phyloP scores from a whole-genome alignment of 2,329 filamentous ascomycete species.

The Hypoxylon sp. region DNA sequence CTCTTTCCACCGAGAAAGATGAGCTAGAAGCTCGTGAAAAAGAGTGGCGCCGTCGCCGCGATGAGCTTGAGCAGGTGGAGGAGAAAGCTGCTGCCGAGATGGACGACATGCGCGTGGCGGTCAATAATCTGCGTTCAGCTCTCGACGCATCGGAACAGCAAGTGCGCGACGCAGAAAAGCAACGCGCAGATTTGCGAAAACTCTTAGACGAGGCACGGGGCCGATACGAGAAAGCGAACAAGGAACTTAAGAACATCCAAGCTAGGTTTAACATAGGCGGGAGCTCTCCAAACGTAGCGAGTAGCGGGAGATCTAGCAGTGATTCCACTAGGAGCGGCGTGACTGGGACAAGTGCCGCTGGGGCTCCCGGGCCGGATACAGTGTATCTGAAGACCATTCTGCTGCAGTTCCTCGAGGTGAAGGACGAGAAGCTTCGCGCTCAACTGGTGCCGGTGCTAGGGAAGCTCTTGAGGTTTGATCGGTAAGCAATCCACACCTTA shows the following conservation, averaged over 20 bases:
- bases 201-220: constrained; percentile 80
- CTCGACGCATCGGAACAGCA: constrained; percentile 90
- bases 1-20: constrained; percentile 76
- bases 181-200: constrained; percentile 77
- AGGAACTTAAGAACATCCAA: constrained; percentile 66
- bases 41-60: constrained; percentile 76
- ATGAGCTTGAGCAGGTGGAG: constrained; percentile 77
- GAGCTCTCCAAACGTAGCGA: constrained; percentile 44
- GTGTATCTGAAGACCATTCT: constrained; percentile 83
- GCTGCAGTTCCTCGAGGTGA: constrained; percentile 82
- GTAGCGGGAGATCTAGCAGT: constrained; percentile 54
- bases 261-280: constrained; percentile 52
- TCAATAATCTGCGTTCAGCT: constrained; percentile 78
- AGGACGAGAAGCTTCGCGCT: constrained; percentile 77
- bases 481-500: constrained; percentile 58
- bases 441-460: constrained; percentile 81
- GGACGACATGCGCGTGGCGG: constrained; percentile 77
- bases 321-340: constrained; percentile 57
- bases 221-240: constrained; percentile 81
- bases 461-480: constrained; percentile 79
- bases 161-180: constrained; percentile 82
- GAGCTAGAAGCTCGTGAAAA: constrained; percentile 77
- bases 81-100: constrained; percentile 76
- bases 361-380: constrained; percentile 52
- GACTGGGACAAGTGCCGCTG: constrained; percentile 41